Evolutionary conservation across 306 rosid genomes (phyloP).

Genomic region (Geum urbanum): DNA sequence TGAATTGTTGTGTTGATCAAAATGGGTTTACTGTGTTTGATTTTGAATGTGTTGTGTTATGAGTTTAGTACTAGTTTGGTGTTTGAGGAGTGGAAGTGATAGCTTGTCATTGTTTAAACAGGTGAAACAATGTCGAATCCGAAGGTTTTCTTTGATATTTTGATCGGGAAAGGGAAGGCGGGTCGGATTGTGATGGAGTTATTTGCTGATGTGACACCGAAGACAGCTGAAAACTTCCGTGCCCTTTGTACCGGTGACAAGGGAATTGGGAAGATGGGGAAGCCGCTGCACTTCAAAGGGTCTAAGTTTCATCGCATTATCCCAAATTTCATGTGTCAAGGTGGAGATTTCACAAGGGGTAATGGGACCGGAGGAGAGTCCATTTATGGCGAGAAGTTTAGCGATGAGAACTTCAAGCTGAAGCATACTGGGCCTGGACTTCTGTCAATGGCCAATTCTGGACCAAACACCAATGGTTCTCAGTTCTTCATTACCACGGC

Average conservation of each 20-base stretch:
- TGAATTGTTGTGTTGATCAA: not conserved
- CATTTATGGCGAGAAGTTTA: conserved; percentile 62
- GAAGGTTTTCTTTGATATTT: conserved; percentile 73
- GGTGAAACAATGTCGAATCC: conserved; percentile 60
- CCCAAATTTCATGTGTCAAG: conserved; percentile 80
- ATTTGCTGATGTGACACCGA: conserved; percentile 67
- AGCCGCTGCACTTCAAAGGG: conserved; percentile 66
- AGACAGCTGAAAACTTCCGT: conserved; percentile 85
- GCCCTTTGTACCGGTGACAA: conserved; percentile 82
- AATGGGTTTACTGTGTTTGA: not conserved
- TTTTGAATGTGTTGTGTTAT: not conserved
- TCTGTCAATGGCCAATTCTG: conserved; percentile 89
- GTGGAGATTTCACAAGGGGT: conserved; percentile 80
- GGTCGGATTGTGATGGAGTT: conserved; percentile 77
- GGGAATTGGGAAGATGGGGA: conserved; percentile 64
- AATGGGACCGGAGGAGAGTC: conserved; percentile 93
- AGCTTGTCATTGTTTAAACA: not conserved
- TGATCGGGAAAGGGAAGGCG: conserved; percentile 68
- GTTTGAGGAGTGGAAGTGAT: not conserved
- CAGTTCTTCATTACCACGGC: conserved; percentile 75
- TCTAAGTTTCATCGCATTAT: conserved; percentile 74
- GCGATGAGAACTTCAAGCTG: conserved; percentile 67
- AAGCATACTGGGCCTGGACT: conserved; percentile 78
- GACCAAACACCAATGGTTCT: conserved; percentile 69
- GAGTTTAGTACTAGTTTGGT: not conserved